Conservation (phyloP, 192 early-diverging fungal genomes). For the Diversispora eburnea region DNA sequence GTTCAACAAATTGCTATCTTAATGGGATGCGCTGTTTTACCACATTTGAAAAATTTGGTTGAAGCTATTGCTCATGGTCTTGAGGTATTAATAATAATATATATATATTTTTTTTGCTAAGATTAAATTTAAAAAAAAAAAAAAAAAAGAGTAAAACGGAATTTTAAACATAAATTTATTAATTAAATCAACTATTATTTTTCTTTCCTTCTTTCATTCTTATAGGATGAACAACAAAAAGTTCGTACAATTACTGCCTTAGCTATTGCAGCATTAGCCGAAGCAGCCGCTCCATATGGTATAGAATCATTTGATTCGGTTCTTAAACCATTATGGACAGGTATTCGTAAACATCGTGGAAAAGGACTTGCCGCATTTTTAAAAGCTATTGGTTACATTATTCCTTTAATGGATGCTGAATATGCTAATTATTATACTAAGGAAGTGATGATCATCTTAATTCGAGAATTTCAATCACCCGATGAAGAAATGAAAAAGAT, state of each 20-base stretch:
- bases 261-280: slow-evolving; percentile 91
- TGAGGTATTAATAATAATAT: slow-evolving; percentile 40
- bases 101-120: background rate
- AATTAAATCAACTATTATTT: background rate
- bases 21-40: slow-evolving; percentile 89
- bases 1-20: slow-evolving; percentile 96
- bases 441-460: slow-evolving; percentile 88
- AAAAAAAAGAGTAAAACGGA: no score
- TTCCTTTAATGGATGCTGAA: slow-evolving; percentile 95
- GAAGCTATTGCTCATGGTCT: slow-evolving; percentile 88
- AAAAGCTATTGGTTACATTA: slow-evolving; percentile 98
- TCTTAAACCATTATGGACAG: slow-evolving; percentile 86
- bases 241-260: slow-evolving; percentile 94
- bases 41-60: slow-evolving; percentile 89
- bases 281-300: slow-evolving; percentile 97
- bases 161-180: background rate
- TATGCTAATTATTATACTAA: slow-evolving; percentile 92
- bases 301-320: slow-evolving; percentile 96
- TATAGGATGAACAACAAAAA: slow-evolving; percentile 89
- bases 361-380: slow-evolving; percentile 95
- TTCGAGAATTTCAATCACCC: slow-evolving; percentile 94
- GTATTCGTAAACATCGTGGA: slow-evolving; percentile 92
- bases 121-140: no score
- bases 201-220: background rate
- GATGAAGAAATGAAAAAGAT: slow-evolving; percentile 99